phyloP scores from a whole-genome alignment of 768 basidiomycete genomes.

The Lactarius vividus region DNA sequence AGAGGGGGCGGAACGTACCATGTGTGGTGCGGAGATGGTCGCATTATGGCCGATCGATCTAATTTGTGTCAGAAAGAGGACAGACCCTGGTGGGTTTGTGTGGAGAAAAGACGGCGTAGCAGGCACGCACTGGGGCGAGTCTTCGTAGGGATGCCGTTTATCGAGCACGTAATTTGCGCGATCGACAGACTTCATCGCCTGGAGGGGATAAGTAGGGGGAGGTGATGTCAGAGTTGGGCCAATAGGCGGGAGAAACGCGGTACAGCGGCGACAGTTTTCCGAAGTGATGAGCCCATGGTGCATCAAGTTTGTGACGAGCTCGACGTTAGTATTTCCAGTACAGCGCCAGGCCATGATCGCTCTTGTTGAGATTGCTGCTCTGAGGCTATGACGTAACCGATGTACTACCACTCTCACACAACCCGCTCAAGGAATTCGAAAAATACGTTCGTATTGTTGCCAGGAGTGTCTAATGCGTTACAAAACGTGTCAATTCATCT shows the following conservation, averaged over 20 bases:
- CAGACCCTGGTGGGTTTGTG: background rate
- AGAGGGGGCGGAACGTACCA: slow-evolving; percentile 5
- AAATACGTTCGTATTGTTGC: background rate
- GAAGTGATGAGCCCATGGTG: slow-evolving; percentile 53
- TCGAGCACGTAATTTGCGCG: slow-evolving; percentile 45
- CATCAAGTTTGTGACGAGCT: slow-evolving; percentile 69
- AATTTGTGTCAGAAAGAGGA: background rate
- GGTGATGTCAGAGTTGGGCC: background rate
- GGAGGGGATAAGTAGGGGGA: background rate
- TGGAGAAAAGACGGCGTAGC: background rate
- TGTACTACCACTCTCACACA: background rate
- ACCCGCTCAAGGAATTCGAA: background rate
- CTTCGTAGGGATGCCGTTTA: slow-evolving; percentile 43
- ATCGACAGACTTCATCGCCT: slow-evolving; percentile 50
- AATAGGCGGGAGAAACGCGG: slow-evolving; percentile 4
- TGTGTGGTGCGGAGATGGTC: slow-evolving; percentile 93
- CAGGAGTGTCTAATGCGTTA: background rate
- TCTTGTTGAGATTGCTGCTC: background rate
- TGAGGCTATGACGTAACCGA: background rate
- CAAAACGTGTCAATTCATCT: slow-evolving; percentile 29
- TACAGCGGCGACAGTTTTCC: slow-evolving; percentile 54
- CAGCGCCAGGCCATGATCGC: slow-evolving; percentile 78
- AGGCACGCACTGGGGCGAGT: slow-evolving; percentile 45
- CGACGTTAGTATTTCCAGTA: slow-evolving; percentile 62
- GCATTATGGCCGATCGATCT: slow-evolving; percentile 74